phyloP scores from a whole-genome alignment of 495 filamentous ascomycete species.

The Penicillium herquei region DNA sequence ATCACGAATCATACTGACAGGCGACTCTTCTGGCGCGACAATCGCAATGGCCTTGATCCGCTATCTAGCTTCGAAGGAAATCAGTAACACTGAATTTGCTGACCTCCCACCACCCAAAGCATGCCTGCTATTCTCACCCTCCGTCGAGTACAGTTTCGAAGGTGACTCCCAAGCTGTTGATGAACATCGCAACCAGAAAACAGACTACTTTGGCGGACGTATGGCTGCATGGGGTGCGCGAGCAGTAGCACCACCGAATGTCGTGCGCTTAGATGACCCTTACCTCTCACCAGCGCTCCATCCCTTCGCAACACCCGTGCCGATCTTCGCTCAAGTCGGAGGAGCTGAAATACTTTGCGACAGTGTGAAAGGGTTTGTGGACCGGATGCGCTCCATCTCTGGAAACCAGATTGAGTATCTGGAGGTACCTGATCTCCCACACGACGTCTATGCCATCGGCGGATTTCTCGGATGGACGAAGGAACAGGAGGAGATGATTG shows the following conservation, averaged over 20 bases:
- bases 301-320: constrained; percentile 30
- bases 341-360: constrained; percentile 34
- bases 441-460: constrained; percentile 35
- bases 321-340: constrained; percentile 32
- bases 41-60: constrained; percentile 38
- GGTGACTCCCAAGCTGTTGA: constrained; percentile 6
- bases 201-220: constrained; percentile 26
- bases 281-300: constrained; percentile 29
- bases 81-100: neutral
- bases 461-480: constrained; percentile 24
- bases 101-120: constrained; percentile 15
- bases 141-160: constrained; percentile 19
- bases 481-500: constrained; percentile 19
- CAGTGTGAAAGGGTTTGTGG: constrained; percentile 23
- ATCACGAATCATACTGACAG: constrained; percentile 33
- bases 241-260: constrained; percentile 19
- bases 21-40: constrained; percentile 43
- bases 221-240: constrained; percentile 32
- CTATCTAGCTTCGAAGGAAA: constrained; percentile 17
- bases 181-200: constrained; percentile 22
- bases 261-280: constrained; percentile 15
- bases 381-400: constrained; percentile 20
- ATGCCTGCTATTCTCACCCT: constrained; percentile 34
- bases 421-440: constrained; percentile 24
- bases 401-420: constrained; percentile 23